Conservation (phyloP, 768 basidiomycete species). For the Goffeauzyma gilvescens region DNA sequence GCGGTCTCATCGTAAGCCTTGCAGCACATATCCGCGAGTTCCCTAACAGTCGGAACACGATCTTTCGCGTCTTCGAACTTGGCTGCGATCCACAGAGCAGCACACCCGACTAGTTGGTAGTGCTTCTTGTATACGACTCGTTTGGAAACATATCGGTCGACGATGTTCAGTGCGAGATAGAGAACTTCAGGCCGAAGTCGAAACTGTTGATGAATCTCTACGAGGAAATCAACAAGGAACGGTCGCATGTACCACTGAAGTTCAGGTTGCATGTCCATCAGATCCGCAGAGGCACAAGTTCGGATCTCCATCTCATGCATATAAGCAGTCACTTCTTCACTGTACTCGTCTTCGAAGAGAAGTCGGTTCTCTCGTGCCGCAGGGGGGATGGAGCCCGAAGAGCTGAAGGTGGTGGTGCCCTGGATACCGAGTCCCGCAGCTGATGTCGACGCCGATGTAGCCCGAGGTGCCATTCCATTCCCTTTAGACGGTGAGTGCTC, state of each 20-base stretch:
- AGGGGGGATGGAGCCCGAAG: too few species aligned
- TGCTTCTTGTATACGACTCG: constrained; percentile 98
- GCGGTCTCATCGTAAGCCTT: constrained; percentile 93
- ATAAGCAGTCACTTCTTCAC: constrained; percentile 74
- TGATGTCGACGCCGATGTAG: too few species aligned
- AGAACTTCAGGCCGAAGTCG: constrained; percentile 94
- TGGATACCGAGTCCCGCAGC: too few species aligned
- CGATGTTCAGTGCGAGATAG: constrained; percentile 94
- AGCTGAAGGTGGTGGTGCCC: too few species aligned
- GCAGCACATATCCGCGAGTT: constrained; percentile 84
- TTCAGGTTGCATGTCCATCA: constrained; percentile 98
- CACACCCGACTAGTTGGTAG: constrained; percentile 96
- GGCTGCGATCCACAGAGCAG: constrained; percentile 95
- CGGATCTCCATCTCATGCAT: constrained; percentile 98
- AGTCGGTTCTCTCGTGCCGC: constrained; percentile 39
- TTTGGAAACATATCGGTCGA: constrained; percentile 97
- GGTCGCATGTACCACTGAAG: constrained; percentile 99
- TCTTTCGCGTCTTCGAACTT: constrained; percentile 99
- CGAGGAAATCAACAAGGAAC: constrained; percentile 93
- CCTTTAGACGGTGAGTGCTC: too few species aligned
- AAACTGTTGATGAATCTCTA: constrained; percentile 96
- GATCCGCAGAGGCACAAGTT: constrained; percentile 79
- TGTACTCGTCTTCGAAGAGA: constrained; percentile 84
- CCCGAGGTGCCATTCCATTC: too few species aligned
- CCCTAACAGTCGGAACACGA: constrained; percentile 85